phyloP scores from a whole-genome alignment of 2,329 filamentous ascomycete genomes.

The Sphaerulina populicola region DNA sequence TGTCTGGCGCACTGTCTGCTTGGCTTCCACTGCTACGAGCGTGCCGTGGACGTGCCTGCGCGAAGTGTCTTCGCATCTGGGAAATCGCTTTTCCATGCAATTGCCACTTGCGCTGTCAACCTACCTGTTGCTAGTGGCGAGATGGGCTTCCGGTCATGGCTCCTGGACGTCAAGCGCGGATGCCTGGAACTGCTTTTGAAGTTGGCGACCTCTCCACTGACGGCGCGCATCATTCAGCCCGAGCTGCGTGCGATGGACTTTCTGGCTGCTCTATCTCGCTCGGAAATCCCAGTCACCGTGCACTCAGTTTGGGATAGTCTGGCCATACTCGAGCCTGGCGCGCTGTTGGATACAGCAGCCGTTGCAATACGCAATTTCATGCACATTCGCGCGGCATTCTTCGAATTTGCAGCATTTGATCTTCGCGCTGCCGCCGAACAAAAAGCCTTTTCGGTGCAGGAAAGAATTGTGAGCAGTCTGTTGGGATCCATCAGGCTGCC shows the following conservation, averaged over 20 bases:
- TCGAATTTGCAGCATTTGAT: conserved; percentile 80
- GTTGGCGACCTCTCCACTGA: conserved; percentile 76
- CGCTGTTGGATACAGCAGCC: conserved; percentile 61
- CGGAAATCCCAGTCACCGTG: conserved; percentile 61
- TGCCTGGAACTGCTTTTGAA: conserved; percentile 59
- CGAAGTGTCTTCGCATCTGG: conserved; percentile 63
- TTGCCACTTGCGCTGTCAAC: conserved; percentile 48
- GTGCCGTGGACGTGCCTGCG: conserved; percentile 58
- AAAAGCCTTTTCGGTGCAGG: conserved; percentile 44
- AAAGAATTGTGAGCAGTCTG: conserved; percentile 52
- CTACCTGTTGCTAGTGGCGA: conserved; percentile 48
- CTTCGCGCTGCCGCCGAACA: conserved; percentile 56
- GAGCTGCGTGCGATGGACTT: conserved; percentile 75
- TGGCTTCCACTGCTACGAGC: conserved; percentile 71
- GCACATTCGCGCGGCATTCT: conserved; percentile 62
- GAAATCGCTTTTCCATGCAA: conserved; percentile 72
- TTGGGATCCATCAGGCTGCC: conserved; percentile 64
- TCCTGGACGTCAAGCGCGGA: conserved; percentile 37
- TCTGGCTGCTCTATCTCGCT: conserved; percentile 66
- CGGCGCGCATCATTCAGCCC: conserved; percentile 62
- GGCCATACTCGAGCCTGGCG: conserved; percentile 52
- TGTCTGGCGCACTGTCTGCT: conserved; percentile 85
- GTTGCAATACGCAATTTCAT: conserved; percentile 69
- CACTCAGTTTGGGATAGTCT: conserved; percentile 67
- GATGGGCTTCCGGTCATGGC: conserved; percentile 34